Conservation (phyloP, 2,329 filamentous ascomycete species). For the Shiraia bambusicola region DNA sequence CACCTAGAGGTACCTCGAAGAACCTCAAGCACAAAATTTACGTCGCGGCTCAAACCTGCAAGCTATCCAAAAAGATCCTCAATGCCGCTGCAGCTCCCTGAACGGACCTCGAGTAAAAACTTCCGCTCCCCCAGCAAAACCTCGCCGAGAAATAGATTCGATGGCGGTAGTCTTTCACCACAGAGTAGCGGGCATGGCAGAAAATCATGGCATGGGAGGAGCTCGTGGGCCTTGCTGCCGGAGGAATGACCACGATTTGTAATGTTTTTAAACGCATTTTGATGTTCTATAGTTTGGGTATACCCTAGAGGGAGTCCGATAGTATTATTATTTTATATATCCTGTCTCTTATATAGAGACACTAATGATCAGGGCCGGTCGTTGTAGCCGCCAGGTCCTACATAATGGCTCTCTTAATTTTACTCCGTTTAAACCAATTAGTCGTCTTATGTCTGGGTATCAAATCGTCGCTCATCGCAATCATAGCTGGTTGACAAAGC, state of each 20-base stretch:
- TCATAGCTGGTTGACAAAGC: no score
- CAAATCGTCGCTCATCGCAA: background rate
- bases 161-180: no score
- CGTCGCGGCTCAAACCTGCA: no score
- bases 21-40: no score
- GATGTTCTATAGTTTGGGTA: constrained; percentile 17
- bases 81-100: no score
- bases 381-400: constrained; percentile 15
- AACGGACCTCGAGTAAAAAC: no score
- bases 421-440: constrained; percentile 1
- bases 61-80: no score
- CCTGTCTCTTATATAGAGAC: constrained; percentile 26
- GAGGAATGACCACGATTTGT: background rate
- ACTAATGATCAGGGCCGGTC: constrained; percentile 20
- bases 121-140: no score
- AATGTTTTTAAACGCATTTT: background rate
- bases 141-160: no score
- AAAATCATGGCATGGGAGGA: no score
- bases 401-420: constrained; percentile 21
- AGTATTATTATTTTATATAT: constrained; percentile 12
- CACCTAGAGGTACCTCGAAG: background rate
- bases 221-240: background rate
- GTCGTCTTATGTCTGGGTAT: background rate
- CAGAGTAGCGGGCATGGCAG: no score
- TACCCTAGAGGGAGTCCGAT: constrained; percentile 17